Base-by-base conservation (phyloP, 169 alveolate species). In the Plasmodium falciparum region DNA sequence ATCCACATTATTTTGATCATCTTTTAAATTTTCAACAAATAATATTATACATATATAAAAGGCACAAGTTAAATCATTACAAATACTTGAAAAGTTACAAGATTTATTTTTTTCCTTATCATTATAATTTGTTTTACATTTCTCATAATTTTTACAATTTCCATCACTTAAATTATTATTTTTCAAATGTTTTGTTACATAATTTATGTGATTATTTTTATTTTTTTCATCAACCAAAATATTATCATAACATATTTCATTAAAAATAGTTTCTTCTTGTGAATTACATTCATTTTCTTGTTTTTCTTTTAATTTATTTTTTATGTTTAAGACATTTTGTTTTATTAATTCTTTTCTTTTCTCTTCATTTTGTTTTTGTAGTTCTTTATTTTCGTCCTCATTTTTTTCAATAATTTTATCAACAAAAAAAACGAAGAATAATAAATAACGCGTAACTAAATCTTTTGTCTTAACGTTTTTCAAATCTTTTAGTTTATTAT, bases 241-340 rank as follows among this genome's bases (percentile, higher is more conserved):
- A 45, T 49, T 13, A 47, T 15, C 63, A 43, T 26, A 39, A 56
- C 22, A 12, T 22, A 56, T 56, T 67, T 13, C 83, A 66, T 80
- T 76, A 33, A 76, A 22, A 13, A 4, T 43, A 17, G 52, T 29
- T 20, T 50, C 83, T 33, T 80, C 43, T n/a, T 56, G 47, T 39
- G 0, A 39, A 39, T 39, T 39, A 39, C 2, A 39, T 39, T 5
- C 47, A 39, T 39, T 39, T 39, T 39, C 47, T 65, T 76, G 67
- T 5, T 54, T 67, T 69, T 54, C 63, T 20, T 45, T 83, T 69
- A 83, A 26, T 69, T 56, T 83, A 9, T 67, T 12, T 15, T 69
- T 83, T 69, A 83, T 83, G 15, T 83, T 69, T 3, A 33, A 73
- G 33, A 83, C 70, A 58, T 69, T 83, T 54, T 83, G 73, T 69